phyloP scores from a whole-genome alignment of 148 eudicot species.

The Limonium bicolor region DNA sequence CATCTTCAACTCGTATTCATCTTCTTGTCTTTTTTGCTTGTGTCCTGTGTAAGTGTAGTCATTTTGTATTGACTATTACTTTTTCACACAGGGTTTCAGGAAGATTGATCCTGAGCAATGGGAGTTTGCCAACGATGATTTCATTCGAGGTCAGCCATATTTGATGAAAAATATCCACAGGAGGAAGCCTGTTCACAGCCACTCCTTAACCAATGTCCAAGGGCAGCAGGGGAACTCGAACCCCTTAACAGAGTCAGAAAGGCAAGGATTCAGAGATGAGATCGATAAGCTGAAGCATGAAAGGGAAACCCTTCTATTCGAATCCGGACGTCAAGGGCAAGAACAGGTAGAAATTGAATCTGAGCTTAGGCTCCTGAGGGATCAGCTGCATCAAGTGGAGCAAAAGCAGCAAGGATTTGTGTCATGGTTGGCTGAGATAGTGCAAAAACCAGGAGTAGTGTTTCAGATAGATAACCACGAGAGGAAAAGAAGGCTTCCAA shows the following conservation, averaged over 20 bases:
- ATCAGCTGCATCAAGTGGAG: slow-evolving; percentile 35
- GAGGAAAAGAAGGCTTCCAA: slow-evolving; percentile 52
- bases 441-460: slow-evolving; percentile 35
- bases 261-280: slow-evolving; percentile 39
- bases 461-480: slow-evolving; percentile 42
- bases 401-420: slow-evolving; percentile 27
- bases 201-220: slow-evolving; percentile 37
- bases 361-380: slow-evolving; percentile 25
- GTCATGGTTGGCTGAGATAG: slow-evolving; percentile 26
- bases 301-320: slow-evolving; percentile 29
- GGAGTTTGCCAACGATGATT: slow-evolving; percentile 91
- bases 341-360: slow-evolving; percentile 29
- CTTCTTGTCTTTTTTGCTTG: background rate
- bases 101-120: slow-evolving; percentile 89
- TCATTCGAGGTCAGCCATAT: slow-evolving; percentile 65
- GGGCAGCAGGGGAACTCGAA: slow-evolving; percentile 30
- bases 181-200: slow-evolving; percentile 89
- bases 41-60: background rate
- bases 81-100: slow-evolving; percentile 56
- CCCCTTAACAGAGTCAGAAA: slow-evolving; percentile 52
- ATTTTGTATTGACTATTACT: background rate
- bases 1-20: background rate
- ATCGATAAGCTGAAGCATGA: slow-evolving; percentile 43
- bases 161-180: slow-evolving; percentile 73
- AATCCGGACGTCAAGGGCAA: slow-evolving; percentile 32